These are phyloP conservation scores for Pichiaceae sp. DNA, from an alignment of 1,139 yeast species.

Conservation along the genomic window DNA sequence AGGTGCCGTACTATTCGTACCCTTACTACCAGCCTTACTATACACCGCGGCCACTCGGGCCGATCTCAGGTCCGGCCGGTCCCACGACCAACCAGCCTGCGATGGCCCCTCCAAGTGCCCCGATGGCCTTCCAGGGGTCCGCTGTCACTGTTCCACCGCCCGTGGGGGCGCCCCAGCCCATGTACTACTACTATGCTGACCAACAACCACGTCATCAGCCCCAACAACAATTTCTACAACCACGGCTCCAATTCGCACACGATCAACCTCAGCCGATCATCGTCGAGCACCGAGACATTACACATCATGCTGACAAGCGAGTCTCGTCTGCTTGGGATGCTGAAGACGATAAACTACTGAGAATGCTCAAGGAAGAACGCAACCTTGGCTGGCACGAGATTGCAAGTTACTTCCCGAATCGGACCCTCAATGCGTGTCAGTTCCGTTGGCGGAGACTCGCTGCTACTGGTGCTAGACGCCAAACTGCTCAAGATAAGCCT, in stretches of 20 bases:
- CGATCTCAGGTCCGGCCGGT: no score
- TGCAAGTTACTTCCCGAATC: constrained; percentile 52
- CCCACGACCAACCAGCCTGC: no score
- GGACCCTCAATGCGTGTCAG: constrained; percentile 76
- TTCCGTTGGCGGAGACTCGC: constrained; percentile 60
- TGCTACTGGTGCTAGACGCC: constrained; percentile 10
- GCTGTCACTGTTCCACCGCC: background rate
- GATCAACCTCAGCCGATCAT: background rate
- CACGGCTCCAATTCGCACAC: no score
- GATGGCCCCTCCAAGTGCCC: no score
- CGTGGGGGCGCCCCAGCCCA: background rate
- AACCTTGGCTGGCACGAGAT: constrained; percentile 75
- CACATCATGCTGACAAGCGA: background rate
- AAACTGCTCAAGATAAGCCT: background rate
- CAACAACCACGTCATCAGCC: background rate
- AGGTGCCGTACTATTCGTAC: background rate
- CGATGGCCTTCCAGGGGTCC: background rate
- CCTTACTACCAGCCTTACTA: background rate
- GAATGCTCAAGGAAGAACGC: constrained; percentile 62
- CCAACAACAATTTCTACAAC: background rate
- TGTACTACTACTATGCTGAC: background rate
- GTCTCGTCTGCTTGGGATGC: constrained; percentile 49
- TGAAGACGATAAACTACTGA: constrained; percentile 55
- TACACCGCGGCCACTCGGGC: background rate
- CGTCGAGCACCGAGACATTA: no score